These are phyloP conservation scores for Skeletonema marinoi DNA, from an alignment of 108 stramenopile species.

Conservation along the genomic window DNA sequence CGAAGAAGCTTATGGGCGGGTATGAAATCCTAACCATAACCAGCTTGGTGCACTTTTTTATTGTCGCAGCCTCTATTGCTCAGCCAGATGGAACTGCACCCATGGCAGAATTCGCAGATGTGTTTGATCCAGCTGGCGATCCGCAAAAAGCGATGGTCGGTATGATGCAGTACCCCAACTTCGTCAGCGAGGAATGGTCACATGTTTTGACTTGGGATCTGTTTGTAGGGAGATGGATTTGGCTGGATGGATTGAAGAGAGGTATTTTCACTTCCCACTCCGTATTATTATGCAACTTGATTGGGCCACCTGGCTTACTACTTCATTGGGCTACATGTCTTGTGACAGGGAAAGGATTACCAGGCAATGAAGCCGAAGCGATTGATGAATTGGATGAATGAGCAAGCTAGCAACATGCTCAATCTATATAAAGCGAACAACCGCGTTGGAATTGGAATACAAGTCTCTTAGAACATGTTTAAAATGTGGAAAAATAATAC, in stretches of 20 bases:
- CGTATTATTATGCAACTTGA: conserved; percentile 84
- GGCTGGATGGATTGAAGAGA: conserved; percentile 84
- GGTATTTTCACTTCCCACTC: conserved; percentile 83
- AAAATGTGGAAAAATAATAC: background rate
- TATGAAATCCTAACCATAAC: conserved; percentile 64
- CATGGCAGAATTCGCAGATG: conserved; percentile 81
- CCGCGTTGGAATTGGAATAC: too few species aligned
- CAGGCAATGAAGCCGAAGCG: conserved; percentile 44
- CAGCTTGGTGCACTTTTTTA: conserved; percentile 76
- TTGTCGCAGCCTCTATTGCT: conserved; percentile 73
- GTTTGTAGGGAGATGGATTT: conserved; percentile 89
- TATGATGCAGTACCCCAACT: conserved; percentile 89
- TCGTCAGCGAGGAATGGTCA: conserved; percentile 88
- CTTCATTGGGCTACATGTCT: conserved; percentile 79
- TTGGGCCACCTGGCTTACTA: conserved; percentile 89
- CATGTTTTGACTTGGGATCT: conserved; percentile 93
- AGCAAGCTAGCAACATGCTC: background rate
- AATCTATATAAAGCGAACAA: background rate
- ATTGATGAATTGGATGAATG: conserved; percentile 1
- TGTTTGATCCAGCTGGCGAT: conserved; percentile 84
- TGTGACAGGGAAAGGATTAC: conserved; percentile 66
- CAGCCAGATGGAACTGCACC: conserved; percentile 78
- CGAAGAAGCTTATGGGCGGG: conserved; percentile 76
- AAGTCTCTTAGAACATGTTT: background rate
- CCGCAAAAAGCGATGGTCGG: conserved; percentile 83